Percentiles rank a stretch among this genome's conserved stretches.
Conservation (phyloP, 148 eudicot species). For the Silene latifolia region DNA sequence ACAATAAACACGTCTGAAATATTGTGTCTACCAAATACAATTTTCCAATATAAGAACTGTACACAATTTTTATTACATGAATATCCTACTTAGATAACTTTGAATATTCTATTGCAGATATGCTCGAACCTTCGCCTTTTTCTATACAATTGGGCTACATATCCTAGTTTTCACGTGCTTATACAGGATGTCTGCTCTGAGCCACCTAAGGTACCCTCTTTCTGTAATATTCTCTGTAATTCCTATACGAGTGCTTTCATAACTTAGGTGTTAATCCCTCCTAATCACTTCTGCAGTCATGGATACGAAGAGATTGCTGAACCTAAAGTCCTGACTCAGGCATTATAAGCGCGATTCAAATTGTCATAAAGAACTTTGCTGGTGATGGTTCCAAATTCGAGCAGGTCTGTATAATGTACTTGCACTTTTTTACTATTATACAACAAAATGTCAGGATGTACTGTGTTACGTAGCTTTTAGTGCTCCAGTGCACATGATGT, state of each 20-base stretch:
- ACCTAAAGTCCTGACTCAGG: slow-evolving; percentile 44
- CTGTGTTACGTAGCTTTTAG: background rate
- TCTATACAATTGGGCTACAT: slow-evolving; percentile 97
- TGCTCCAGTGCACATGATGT: background rate
- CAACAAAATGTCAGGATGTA: background rate
- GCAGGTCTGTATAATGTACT: slow-evolving; percentile 2
- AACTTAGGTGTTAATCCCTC: background rate
- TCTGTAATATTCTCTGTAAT: background rate
- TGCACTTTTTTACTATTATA: background rate
- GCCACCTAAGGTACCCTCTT: slow-evolving; percentile 75
- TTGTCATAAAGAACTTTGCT: background rate
- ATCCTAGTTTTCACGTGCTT: slow-evolving; percentile 90
- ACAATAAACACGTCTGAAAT: no score
- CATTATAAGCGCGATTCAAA: slow-evolving; percentile 22
- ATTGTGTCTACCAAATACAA: background rate
- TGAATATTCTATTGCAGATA: slow-evolving; percentile 46
- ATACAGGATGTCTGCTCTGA: slow-evolving; percentile 92
- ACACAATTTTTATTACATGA: background rate
- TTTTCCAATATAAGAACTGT: background rate
- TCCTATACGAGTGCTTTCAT: background rate
- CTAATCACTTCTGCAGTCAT: slow-evolving; percentile 45
- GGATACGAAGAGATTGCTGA: slow-evolving; percentile 52
- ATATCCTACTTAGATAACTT: background rate
- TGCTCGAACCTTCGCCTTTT: slow-evolving; percentile 91
- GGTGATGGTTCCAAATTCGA: background rate